phyloP scores from a whole-genome alignment of 345 rosid species.

The Lepidium didymum region DNA sequence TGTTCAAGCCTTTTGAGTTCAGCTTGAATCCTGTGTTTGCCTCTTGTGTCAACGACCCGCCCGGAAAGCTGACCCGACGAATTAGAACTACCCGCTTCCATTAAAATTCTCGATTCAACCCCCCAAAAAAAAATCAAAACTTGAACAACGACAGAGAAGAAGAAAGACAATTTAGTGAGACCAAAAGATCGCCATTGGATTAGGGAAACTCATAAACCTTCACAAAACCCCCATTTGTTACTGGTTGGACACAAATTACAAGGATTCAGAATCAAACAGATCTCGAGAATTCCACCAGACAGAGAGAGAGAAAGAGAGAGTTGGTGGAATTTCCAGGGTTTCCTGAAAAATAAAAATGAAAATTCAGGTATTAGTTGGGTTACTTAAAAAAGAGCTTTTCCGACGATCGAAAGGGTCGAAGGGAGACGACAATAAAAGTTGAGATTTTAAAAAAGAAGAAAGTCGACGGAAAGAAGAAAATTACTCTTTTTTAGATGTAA shows the following conservation, averaged over 20 bases:
- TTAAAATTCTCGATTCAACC: conserved; percentile 14
- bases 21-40: conserved; percentile 75
- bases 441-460: conserved; percentile 1
- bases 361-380: background rate
- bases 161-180: conserved; percentile 6
- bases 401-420: conserved; percentile 24
- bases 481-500: background rate
- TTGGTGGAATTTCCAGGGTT: background rate
- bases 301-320: background rate
- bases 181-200: conserved; percentile 12
- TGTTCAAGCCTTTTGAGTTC: conserved; percentile 76
- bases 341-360: too few relatives aligned
- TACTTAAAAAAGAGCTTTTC: conserved; percentile 21
- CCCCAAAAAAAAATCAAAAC: background rate
- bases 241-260: conserved; percentile 2
- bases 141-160: background rate
- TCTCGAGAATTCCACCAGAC: background rate
- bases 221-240: conserved; percentile 31
- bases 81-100: conserved; percentile 55
- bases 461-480: background rate
- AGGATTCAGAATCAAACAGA: conserved; percentile 8
- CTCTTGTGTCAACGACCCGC: conserved; percentile 48
- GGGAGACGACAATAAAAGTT: background rate
- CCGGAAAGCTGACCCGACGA: conserved; percentile 40
- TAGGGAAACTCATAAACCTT: conserved; percentile 30